phyloP scores from a whole-genome alignment of 2,329 filamentous ascomycete genomes.

The Eutypa lata region DNA sequence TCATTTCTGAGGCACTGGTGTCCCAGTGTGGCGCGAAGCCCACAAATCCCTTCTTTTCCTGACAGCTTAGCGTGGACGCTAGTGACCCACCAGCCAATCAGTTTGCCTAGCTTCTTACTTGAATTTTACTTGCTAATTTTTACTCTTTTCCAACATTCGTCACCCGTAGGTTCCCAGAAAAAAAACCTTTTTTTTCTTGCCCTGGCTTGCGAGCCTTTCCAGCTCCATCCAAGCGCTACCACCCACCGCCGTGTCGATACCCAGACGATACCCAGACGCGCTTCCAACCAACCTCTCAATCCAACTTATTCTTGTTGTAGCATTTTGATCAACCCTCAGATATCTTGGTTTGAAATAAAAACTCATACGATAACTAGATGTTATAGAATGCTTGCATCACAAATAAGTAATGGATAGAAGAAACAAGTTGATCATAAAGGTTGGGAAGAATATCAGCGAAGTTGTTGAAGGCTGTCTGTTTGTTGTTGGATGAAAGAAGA shows the following conservation, averaged over 20 bases:
- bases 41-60: conserved; percentile 23
- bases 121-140: conserved; percentile 22
- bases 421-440: too few relatives aligned
- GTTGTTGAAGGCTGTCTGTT: not conserved
- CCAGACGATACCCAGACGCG: too few relatives aligned
- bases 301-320: too few relatives aligned
- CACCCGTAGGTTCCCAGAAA: conserved; percentile 10
- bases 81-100: conserved; percentile 22
- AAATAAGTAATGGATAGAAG: too few relatives aligned
- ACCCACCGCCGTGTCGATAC: too few relatives aligned
- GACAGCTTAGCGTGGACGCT: conserved; percentile 25
- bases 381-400: too few relatives aligned
- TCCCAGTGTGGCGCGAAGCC: conserved; percentile 29
- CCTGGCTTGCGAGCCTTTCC: not conserved
- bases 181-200: not conserved
- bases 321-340: too few relatives aligned
- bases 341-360: too few relatives aligned
- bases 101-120: conserved; percentile 16
- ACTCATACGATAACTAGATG: too few relatives aligned
- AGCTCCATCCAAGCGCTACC: too few relatives aligned
- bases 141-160: conserved; percentile 21
- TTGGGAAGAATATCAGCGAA: not conserved
- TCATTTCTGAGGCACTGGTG: conserved; percentile 25
- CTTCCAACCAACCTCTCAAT: too few relatives aligned
- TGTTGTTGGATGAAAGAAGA: not conserved